A percentile compares a stretch with the other conserved stretches of the same genome.
Conservation (phyloP, 129 eudicot genomes). For the Chrysanthemum seticuspe region DNA sequence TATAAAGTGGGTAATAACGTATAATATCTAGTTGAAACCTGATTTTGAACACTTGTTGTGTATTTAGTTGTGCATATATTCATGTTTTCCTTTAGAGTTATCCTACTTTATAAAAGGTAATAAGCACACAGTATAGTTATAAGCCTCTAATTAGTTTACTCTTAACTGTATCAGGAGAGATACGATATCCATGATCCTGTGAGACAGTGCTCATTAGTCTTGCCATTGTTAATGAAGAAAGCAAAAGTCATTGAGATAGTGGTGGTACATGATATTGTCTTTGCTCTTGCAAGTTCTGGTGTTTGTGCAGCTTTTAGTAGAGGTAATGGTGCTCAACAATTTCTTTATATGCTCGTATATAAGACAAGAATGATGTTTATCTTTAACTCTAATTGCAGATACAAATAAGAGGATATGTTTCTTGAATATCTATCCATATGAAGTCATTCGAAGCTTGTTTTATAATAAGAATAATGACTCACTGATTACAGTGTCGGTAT, state of each 20-base stretch:
- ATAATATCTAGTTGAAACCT: too few relatives aligned
- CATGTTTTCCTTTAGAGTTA: too few relatives aligned
- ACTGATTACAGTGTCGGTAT: constrained; percentile 77
- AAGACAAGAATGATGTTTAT: neutral
- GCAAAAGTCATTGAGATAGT: constrained; percentile 75
- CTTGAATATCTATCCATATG: constrained; percentile 66
- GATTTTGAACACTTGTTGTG: too few relatives aligned
- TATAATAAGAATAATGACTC: constrained; percentile 82
- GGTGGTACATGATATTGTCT: constrained; percentile 70
- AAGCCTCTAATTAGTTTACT: constrained; percentile 12
- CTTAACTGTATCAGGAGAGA: constrained; percentile 29
- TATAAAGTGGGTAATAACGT: too few relatives aligned
- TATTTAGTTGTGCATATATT: too few relatives aligned
- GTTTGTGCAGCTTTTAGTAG: constrained; percentile 82
- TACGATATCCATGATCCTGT: constrained; percentile 73
- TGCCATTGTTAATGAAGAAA: constrained; percentile 62
- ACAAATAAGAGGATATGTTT: constrained; percentile 74
- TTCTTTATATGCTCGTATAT: neutral
- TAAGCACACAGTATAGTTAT: too few relatives aligned
- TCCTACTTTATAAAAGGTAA: too few relatives aligned
- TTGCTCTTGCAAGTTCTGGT: constrained; percentile 81
- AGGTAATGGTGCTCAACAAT: constrained; percentile 36
- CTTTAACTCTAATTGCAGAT: constrained; percentile 45
- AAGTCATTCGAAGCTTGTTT: constrained; percentile 87
- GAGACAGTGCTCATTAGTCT: constrained; percentile 46